Percentiles rank a stretch among this genome's conserved stretches.
These are phyloP conservation scores for Sugiyamaella castrensis DNA, from an alignment of 1,139 yeast genomes.

Conservation along the genomic window DNA sequence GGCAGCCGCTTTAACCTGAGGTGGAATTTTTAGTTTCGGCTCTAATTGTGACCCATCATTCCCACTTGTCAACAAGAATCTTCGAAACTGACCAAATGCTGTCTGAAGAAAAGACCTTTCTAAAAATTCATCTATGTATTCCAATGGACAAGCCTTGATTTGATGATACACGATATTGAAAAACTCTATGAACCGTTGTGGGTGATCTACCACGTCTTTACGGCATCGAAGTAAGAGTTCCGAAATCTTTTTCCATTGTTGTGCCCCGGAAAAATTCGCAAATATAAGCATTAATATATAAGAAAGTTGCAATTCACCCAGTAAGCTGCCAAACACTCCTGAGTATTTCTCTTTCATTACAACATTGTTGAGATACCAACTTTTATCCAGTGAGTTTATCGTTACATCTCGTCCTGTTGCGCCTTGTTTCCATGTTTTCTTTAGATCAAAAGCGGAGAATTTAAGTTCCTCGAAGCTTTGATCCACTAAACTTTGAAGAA, in stretches of 20 bases:
- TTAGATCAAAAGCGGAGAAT: conserved; percentile 40
- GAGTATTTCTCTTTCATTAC: conserved; percentile 22
- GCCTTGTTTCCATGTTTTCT: conserved; percentile 38
- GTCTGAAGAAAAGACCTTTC: conserved; percentile 25
- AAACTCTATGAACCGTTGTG: conserved; percentile 26
- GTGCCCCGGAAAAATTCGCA: conserved; percentile 46
- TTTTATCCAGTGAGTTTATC: conserved; percentile 43
- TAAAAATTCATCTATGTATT: conserved; percentile 40
- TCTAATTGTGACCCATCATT: conserved; percentile 6
- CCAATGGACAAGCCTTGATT: conserved; percentile 39
- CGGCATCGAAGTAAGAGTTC: conserved; percentile 38
- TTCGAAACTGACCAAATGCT: conserved; percentile 21
- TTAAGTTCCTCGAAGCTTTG: conserved; percentile 34
- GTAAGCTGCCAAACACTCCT: conserved; percentile 27
- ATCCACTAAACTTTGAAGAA: conserved; percentile 36
- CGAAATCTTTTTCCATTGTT: conserved; percentile 46
- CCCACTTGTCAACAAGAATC: conserved; percentile 6
- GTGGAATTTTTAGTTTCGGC: conserved; percentile 10
- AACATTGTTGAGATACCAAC: conserved; percentile 42
- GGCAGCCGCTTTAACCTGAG: conserved; percentile 16
- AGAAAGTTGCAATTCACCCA: conserved; percentile 45
- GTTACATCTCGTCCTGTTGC: conserved; percentile 38
- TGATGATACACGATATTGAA: conserved; percentile 35
- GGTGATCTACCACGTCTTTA: conserved; percentile 19
- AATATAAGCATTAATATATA: conserved; percentile 40